Evolutionary conservation across 495 filamentous ascomycete species (phyloP).

Genomic region (Evernia prunastri): DNA sequence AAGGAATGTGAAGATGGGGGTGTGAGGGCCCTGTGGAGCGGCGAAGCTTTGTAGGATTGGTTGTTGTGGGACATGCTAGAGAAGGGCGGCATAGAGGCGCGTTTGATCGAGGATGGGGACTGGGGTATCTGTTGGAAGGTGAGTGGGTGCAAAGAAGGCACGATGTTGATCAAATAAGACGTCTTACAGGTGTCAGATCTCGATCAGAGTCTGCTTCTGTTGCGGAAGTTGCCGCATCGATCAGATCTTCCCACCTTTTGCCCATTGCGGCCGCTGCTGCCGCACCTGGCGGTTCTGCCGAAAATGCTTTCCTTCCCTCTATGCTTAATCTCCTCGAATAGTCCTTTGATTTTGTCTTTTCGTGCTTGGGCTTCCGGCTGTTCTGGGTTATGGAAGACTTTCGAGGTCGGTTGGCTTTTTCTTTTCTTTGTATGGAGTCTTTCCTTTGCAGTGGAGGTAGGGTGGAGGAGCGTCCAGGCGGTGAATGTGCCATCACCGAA

Average conservation of each 20-base stretch:
- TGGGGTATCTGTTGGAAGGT: constrained; percentile 48
- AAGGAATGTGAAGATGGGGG: constrained; percentile 64
- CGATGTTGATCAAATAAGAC: background rate
- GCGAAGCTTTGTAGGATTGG: constrained; percentile 76
- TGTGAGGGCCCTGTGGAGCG: constrained; percentile 77
- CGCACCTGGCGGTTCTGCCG: constrained; percentile 62
- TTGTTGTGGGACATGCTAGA: constrained; percentile 52
- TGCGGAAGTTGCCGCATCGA: constrained; percentile 83
- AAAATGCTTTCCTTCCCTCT: constrained; percentile 72
- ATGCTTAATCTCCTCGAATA: constrained; percentile 58
- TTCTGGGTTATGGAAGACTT: constrained; percentile 79
- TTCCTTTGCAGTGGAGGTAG: constrained; percentile 57
- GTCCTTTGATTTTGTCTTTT: constrained; percentile 68
- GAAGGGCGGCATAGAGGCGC: constrained; percentile 73
- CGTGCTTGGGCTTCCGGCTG: constrained; percentile 65
- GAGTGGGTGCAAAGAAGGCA: background rate
- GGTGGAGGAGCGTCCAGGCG: constrained; percentile 79
- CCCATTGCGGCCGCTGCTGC: constrained; percentile 63
- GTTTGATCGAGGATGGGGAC: constrained; percentile 60
- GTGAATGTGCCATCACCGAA: constrained; percentile 71
- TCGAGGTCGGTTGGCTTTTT: constrained; percentile 59
- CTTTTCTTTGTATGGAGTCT: constrained; percentile 44
- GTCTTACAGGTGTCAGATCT: constrained; percentile 71
- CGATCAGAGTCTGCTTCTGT: constrained; percentile 82
- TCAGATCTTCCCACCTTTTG: constrained; percentile 89